Percentiles rank a stretch among this genome's conserved stretches.
phyloP scores from a whole-genome alignment of 805 yeast genomes.

The Monosporozyma siamensis region DNA sequence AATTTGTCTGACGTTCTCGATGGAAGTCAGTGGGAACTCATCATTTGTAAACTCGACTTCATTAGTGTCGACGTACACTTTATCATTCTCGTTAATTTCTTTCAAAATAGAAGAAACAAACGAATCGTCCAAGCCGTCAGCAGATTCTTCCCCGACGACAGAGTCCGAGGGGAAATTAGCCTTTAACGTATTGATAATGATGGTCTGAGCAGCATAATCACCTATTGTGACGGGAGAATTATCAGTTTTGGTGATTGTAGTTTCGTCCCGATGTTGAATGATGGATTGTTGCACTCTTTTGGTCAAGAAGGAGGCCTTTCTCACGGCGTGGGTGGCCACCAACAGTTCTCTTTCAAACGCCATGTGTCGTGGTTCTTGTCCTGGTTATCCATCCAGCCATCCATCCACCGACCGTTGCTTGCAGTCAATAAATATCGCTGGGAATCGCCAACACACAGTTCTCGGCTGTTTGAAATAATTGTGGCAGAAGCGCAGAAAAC shows the following conservation, averaged over 20 bases:
- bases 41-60: constrained; percentile 11
- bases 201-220: constrained; percentile 93
- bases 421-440: not conserved
- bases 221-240: constrained; percentile 94
- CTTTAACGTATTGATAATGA: constrained; percentile 74
- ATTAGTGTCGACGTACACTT: constrained; percentile 16
- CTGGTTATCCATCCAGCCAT: not conserved
- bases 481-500: not conserved
- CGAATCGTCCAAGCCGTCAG: constrained; percentile 52
- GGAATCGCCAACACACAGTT: not conserved
- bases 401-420: not conserved
- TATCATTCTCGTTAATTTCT: constrained; percentile 48
- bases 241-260: constrained; percentile 72
- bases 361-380: constrained; percentile 8
- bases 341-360: constrained; percentile 55
- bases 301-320: constrained; percentile 73
- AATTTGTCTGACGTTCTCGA: constrained; percentile 46
- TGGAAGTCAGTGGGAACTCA: constrained; percentile 30
- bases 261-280: constrained; percentile 37
- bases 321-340: constrained; percentile 85
- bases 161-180: constrained; percentile 74
- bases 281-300: constrained; percentile 50
- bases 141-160: constrained; percentile 91
- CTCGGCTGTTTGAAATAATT: not conserved
- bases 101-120: constrained; percentile 43